Base-by-base conservation (phyloP, 257 asterid species). In the Asclepias syriaca region DNA sequence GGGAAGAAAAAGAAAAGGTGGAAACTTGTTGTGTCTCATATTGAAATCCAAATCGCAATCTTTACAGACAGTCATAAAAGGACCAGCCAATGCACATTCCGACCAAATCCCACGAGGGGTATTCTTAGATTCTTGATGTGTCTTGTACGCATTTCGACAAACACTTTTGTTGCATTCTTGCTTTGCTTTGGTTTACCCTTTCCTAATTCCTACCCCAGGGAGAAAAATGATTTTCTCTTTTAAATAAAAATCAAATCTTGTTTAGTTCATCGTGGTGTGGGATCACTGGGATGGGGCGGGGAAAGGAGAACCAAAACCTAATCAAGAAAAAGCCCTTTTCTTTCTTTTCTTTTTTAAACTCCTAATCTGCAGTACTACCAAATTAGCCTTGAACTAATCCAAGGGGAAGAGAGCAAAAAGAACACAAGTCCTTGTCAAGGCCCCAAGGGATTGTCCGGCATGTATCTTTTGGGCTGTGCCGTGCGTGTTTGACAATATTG, bases 1-100 rank as follows among this genome's bases (percentile, higher is more conserved):
- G 53, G 53, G 53, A 49, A 13, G 53, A 49, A 49, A 49, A 9
- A n/a, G 65, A 65, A 75, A 68, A 77, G 71, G 73, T 75, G 64
- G 77, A 71, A 57, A 63, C 65, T 34, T 75, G 75, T 85, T 75
- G 77, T 85, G 86, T 77, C 74, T 68, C 70, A 72, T 45, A 74
- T 79, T 66, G 64, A 68, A 59, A 60, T 72, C 80, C 32, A 84
- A 72, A 84, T 84, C 89, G 39, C 78, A 73, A 80, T 87, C 90
- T 72, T 68, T 65, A 61, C 72, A 76, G 66, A 73, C 49, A 19
- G 70, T 68, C 66, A 49, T 65, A 72, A 71, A 77, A 82, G 29
- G 64, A 57, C 43, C 67, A 78, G 83, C 76, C 84, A 66, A 73
- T 70, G 80, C 58, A 54, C 58, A 54, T 18, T 54, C 58, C 59